Base-by-base conservation (phyloP, 2,329 filamentous ascomycete species). In the Xylaria sp. region DNA sequence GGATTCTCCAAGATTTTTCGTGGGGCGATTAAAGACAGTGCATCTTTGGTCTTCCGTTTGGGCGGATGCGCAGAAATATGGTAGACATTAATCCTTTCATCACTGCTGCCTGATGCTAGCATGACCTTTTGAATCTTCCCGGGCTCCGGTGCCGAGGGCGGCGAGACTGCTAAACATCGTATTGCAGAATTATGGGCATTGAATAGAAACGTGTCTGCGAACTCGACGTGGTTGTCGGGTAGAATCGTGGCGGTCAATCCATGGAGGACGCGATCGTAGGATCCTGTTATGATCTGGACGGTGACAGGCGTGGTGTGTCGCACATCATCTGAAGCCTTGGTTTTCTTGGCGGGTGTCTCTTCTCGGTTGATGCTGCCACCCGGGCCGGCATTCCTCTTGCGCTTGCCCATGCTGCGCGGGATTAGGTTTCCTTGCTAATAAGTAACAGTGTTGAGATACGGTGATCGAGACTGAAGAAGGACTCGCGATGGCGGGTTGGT, bases 31-130 rank as follows among this genome's bases (percentile, higher is more conserved):
- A 86, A 84, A 25, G 90, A 89, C 51, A 93, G 81, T 2, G 85
- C 77, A 51, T 86, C 84, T 65, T 83, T 81, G 64, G 83, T 80
- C 73, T 80, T 87, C 67, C 78, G 78, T 69, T 75, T 83, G 60
- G 84, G 87, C 55, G 86, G 86, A 68, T 87, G 86, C 25, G 84
- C 87, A 11, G 93, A 96, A 57, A 99, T 81, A 63, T 89, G 92
- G 82, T 97, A 99, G 56, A 99, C 84, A 74, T 99, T 97, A 79
- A 99, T 91, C 65, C 92, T 88, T 78, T 97, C 93, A 77, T 99
- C 95, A 23, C 92, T 96, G 76, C 91, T 90, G 68, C 95, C 95
- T 9, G 91, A 96, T 11, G 95, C 95, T 49, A 99, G 86, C 68
- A 95, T 89, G 51, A 97, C 85, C 74, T 95, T 97, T 73, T 92